Evolutionary conservation across 2,329 filamentous ascomycete species (phyloP), one percentile per base, ranked within the genome.

Genomic region (Aspergillus piperis): DNA sequence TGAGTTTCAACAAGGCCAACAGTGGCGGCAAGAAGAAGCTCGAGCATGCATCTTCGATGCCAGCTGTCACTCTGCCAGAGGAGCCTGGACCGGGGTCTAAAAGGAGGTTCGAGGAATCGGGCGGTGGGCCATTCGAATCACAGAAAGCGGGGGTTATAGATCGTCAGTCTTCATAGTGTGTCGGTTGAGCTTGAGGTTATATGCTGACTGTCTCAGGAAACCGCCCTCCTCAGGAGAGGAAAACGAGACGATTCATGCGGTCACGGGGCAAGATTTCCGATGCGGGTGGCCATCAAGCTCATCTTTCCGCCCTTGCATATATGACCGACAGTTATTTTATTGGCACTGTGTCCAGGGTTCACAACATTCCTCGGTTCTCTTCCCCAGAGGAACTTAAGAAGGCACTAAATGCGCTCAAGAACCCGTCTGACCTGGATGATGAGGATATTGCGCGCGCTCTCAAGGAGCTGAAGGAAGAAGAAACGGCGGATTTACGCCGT

Each of bases 321-420:
- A 90, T 98, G 81, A 91, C 88, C 25, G 94, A 98, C 78, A 90
- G 86, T 72, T 95, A 91, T 79, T 98, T 99, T 78, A 93, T 98
- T 75, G 93, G 91, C 41, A 97, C 93, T 2, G 86, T 97, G 7
- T 83, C 88, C 27, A 86, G 91, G 19, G 88, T 93, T 57, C 93
- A 97, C 76, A 84, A 86, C 59, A 83, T 97, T 38, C 93, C 90
- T 84, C 84, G 90, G 13, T 91, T 90, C 73, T 86, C 84, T 1
- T 83, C 80, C 11, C 81, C 82, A 2, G 77, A 67, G 3, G 77
- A 78, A 54, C 71, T 81, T 23, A 68, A 80, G 66, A 67, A 72
- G 63, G 69, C 74, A 0, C 60, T 81, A 23, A 72, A 74, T 6
- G 70, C 70, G 8, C 71, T 81, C 41, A 75, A 77, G 65, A 78